Evolutionary conservation across 352 stramenopile genomes (phyloP), one percentile per base, ranked within the genome.

Genomic region (Peronospora tabacina): DNA sequence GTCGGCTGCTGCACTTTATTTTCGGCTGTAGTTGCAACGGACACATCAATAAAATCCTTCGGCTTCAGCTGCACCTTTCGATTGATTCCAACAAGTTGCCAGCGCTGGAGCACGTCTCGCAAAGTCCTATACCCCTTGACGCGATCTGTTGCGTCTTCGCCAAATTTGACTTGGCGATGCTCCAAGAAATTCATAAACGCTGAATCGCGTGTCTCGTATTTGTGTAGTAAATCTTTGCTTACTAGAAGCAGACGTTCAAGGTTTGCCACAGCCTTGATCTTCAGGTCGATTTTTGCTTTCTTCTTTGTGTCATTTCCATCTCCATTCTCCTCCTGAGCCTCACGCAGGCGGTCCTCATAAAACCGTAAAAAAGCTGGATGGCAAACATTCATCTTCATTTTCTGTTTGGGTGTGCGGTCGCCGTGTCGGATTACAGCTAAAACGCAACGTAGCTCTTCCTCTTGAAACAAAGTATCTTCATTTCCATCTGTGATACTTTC

Each of bases 331-430:
- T 49, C 53, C 40, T 62, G 44, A 20, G 62, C 52, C 11, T 68
- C 62, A 36, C 55, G 62, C 7, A 81, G 50, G 13, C 71, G 75
- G 10, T 77, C 64, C 48, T 86, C 68, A 52, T 94, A 93, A 49
- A 76, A 91, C 37, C 83, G 49, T 5, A 98, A 55, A 39, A 98
- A 95, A n/a, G 72, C 75, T 19, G 87, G 83, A 52, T 95, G 85
- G 42, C 77, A 89, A 24, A 96, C 82, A 38, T 91, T 81, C 79
- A 98, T 97, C 69, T 98, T 98, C 81, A 98, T 94, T 68, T 99
- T 99, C 69, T 99, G 97, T 78, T 99, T 99, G 4, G 97, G 97
- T 7, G 97, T 99, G 43, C 97, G 80, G 70, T 99, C 97, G 4
- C 96, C 97, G 54, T 99, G 97, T 38, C 97, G 85, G 38, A 98